Base-by-base conservation (phyloP, 768 basidiomycete species). In the Suillus cothurnatus region DNA sequence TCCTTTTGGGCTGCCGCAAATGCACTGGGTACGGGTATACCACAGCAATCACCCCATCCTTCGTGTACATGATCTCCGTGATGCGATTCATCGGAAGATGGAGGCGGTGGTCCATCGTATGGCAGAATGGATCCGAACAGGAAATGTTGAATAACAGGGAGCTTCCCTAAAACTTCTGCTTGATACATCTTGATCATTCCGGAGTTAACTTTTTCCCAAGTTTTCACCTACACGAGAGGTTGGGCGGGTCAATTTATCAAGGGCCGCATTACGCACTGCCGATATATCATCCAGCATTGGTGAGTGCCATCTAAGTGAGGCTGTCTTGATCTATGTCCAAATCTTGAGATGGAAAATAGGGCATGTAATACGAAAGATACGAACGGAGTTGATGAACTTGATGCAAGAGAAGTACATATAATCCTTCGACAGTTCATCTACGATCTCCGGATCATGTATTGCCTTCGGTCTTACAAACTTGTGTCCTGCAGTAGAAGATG, bases 221-320 rank as follows among this genome's bases (percentile, higher is more conserved):
- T 90, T 77, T 92, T 94, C 4, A 94, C 89, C 89, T 81, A 52
- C 28, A 62, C 15, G 21, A 52, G 53, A 23, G 39, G 43, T 47
- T 11, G 59, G n/a, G n/a, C 7, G 56, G 62, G 59, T 50, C 50
- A 15, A 53, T 57, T 49, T 31, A 21, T 17, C 26, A 45, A 32
- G 59, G 61, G 63, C 1, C 7, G 14, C 8, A 4, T 11, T 9
- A 71, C 82, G 49, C 66, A 79, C 95, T 0, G 91, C 94, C 1
- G 95, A 96, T 63, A 99, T 99, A 72, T 99, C 97, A 75, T 98
- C 94, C 8, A 99, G 86, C 97, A 99, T 99, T 1, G 97, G 97
- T 0, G 95, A 97, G 79, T 99, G 97, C 97, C 97, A 99, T 61
- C 95, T 85, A 0, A 99, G 82, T 0, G 95, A 95, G 0, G 96